phyloP scores from a whole-genome alignment of 129 eudicot species.

The Saposhnikovia divaricata region DNA sequence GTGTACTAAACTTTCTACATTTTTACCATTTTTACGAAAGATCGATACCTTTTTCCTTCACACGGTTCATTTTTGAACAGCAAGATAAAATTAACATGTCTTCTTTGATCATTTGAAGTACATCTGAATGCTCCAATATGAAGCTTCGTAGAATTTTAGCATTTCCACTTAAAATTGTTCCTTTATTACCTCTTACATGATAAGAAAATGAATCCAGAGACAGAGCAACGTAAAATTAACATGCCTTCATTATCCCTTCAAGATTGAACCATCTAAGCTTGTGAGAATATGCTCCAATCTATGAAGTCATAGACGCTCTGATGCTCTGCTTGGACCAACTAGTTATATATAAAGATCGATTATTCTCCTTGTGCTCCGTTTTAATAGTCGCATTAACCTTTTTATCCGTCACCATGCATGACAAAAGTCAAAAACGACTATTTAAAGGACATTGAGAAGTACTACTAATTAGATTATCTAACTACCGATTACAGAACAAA shows the following conservation, averaged over 20 bases:
- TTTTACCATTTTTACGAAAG: background rate
- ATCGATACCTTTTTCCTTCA: background rate
- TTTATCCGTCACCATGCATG: background rate
- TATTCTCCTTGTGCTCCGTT: background rate
- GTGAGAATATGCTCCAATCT: background rate
- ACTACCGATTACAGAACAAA: conserved; percentile 46
- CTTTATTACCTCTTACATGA: no score
- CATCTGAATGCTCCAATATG: background rate
- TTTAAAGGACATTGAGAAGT: background rate
- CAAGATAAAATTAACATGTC: background rate
- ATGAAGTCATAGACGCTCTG: background rate
- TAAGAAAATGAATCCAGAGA: background rate
- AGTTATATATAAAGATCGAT: background rate
- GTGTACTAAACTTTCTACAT: background rate
- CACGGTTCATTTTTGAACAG: background rate
- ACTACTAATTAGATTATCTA: conserved; percentile 11
- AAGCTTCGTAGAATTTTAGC: background rate
- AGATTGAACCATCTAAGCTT: background rate
- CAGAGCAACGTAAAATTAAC: background rate
- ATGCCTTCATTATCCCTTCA: background rate
- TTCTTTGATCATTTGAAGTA: background rate
- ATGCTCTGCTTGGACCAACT: background rate
- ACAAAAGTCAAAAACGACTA: background rate
- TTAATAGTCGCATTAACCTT: background rate
- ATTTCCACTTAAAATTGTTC: background rate